Base-by-base conservation (phyloP, 1,284 basidiomycete genomes). In the Cryptococcus wingfieldii region DNA sequence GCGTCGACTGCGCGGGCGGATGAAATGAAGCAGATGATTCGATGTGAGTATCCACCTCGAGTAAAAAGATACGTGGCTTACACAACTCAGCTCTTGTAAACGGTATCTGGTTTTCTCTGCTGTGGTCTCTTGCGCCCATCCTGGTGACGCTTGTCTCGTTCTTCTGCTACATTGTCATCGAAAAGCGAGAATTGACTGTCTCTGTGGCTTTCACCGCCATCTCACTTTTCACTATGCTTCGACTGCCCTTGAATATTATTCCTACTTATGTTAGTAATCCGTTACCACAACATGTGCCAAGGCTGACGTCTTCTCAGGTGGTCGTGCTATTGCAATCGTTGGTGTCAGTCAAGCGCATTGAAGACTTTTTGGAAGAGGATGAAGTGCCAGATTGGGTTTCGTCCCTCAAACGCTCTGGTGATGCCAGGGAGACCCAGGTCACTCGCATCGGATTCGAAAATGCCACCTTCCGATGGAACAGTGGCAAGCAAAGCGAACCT, bases 281-380 rank as follows among this genome's bases (percentile, higher is more conserved):
- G 38, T 50, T 2, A 18, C 28, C 8, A 10, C n/a, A 12, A 39
- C 5, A 19, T 19, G 14, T 10, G 12, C 1, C 12, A 31, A n/a
- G 6, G 38, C 13, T n/a, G n/a, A n/a, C 8, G 38, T 19, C 12
- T 13, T 5, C 7, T 2, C 53, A 71, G 67, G 59, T 69, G 19
- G 68, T 67, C 28, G 62, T 68, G 23, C 56, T 71, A 8, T 58
- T 79, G 9, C 72, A 90, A 82, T 82, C 87, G 0, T 80, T 83
- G 23, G 88, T 95, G 3, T 84, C 88, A 0, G 71, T 94, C 27
- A 82, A 89, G 50, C 87, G 92, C 49, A 89, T 95, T 55, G 81
- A 88, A 28, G 84, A 83, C 0, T 95, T 87, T 74, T 81, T 95
- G 10, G 80, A 81, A 5, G 90, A 94, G 72, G 88, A 89, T 45